Percentiles rank a stretch among this genome's conserved stretches.
These are phyloP conservation scores for Zopfia rhizophila DNA, from an alignment of 2,329 filamentous ascomycete species.

Conservation along the genomic window DNA sequence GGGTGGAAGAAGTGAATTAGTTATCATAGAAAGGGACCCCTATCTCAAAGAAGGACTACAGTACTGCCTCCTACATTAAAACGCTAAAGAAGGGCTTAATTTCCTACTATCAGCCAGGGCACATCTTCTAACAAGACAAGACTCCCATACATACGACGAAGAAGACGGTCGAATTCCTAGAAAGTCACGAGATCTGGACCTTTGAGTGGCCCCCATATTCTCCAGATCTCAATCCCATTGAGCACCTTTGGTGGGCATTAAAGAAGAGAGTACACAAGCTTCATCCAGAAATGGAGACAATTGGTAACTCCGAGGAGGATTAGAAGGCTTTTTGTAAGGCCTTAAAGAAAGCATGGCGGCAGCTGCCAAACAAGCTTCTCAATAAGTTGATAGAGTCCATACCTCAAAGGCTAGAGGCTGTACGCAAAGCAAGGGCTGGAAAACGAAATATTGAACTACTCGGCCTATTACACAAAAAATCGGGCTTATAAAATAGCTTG, in stretches of 20 bases:
- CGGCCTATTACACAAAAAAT: too few species aligned
- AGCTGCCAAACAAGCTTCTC: constrained; percentile 13
- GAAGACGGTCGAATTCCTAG: constrained; percentile 20
- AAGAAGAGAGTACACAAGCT: constrained; percentile 23
- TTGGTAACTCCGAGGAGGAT: constrained; percentile 9
- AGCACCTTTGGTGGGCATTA: constrained; percentile 31
- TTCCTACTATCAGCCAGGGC: constrained; percentile 3
- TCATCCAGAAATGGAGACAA: constrained; percentile 16
- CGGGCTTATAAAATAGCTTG: too few species aligned
- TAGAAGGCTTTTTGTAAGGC: constrained; percentile 5
- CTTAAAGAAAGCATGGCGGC: constrained; percentile 13
- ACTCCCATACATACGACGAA: constrained; percentile 27
- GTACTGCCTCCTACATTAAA: constrained; percentile 11
- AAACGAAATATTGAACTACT: constrained; percentile 19
- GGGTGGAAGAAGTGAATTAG: constrained; percentile 12
- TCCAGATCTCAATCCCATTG: constrained; percentile 34
- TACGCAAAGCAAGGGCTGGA: constrained; percentile 3
- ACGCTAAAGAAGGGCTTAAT: constrained; percentile 16
- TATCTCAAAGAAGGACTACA: constrained; percentile 8
- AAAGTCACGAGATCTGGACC: constrained; percentile 17
- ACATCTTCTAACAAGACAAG: constrained; percentile 34
- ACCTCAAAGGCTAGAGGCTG: constrained; percentile 10
- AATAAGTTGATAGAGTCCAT: constrained; percentile 7
- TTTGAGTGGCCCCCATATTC: constrained; percentile 30
- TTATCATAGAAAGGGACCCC: constrained; percentile 23